phyloP scores from a whole-genome alignment of 1,284 basidiomycete species.

The Sporisorium sorghi region DNA sequence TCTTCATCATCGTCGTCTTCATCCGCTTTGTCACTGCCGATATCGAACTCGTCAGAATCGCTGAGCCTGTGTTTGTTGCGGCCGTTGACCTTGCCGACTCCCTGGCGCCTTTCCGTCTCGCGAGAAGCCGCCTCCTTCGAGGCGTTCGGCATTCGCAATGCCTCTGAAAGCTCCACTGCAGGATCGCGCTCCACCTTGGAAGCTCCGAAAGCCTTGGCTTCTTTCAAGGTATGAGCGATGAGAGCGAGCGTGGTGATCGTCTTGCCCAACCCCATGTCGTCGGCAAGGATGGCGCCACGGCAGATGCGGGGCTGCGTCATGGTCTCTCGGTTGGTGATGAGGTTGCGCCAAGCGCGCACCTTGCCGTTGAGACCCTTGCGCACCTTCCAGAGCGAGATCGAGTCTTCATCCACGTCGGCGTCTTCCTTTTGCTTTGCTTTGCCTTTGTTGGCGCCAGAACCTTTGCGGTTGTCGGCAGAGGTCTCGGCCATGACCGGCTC shows the following conservation, averaged over 20 bases:
- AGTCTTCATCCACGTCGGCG: constrained; percentile 66
- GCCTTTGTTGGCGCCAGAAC: constrained; percentile 6
- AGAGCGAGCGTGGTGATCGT: constrained; percentile 92
- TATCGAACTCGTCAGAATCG: constrained; percentile 19
- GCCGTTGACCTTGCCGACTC: constrained; percentile 10
- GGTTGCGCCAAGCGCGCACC: constrained; percentile 76
- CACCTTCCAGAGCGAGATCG: constrained; percentile 82
- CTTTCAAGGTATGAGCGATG: constrained; percentile 83
- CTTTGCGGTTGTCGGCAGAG: neutral
- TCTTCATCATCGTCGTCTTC: constrained; percentile 23
- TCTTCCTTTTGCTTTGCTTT: constrained; percentile 4
- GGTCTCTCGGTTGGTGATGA: constrained; percentile 84
- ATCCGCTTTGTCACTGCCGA: constrained; percentile 8
- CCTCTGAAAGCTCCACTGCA: constrained; percentile 10
- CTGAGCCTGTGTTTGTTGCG: constrained; percentile 15
- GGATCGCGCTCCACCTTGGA: constrained; percentile 19
- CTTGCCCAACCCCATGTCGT: constrained; percentile 91
- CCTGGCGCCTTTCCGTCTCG: constrained; percentile 10
- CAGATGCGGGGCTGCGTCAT: constrained; percentile 76
- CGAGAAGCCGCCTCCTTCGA: constrained; percentile 3
- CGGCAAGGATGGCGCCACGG: constrained; percentile 85
- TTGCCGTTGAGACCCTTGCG: constrained; percentile 72
- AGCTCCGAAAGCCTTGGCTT: constrained; percentile 78
- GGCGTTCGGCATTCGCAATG: constrained; percentile 10
- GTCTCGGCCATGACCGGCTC: constrained; percentile 14